These are phyloP conservation scores for Gentiana straminea DNA, from an alignment of 257 asterid species.

Conservation along the genomic window DNA sequence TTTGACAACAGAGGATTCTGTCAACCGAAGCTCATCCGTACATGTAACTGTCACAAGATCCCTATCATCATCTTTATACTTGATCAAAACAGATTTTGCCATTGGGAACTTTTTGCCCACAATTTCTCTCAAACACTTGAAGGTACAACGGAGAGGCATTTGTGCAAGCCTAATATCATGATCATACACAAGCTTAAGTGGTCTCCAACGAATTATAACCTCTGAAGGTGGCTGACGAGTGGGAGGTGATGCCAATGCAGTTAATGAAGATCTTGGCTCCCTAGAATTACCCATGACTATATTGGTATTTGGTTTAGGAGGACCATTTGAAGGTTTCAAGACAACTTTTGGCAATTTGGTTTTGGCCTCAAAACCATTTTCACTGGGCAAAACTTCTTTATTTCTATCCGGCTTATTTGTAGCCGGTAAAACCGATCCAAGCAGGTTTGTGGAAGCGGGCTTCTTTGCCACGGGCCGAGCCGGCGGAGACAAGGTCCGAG, in stretches of 20 bases:
- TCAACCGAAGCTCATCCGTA: slow-evolving; percentile 53
- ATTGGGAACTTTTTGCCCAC: slow-evolving; percentile 65
- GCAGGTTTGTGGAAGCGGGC: slow-evolving; percentile 16
- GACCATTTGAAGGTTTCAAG: slow-evolving; percentile 59
- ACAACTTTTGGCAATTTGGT: slow-evolving; percentile 50
- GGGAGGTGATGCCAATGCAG: slow-evolving; percentile 5
- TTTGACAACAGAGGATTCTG: slow-evolving; percentile 54
- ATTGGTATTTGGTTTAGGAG: slow-evolving; percentile 29
- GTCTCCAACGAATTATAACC: slow-evolving; percentile 38
- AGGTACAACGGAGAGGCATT: slow-evolving; percentile 70
- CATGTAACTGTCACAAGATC: slow-evolving; percentile 86
- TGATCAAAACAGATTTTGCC: slow-evolving; percentile 74
- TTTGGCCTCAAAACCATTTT: slow-evolving; percentile 50
- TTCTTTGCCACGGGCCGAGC: slow-evolving; percentile 74
- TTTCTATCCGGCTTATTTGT: slow-evolving; percentile 45
- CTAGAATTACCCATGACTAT: slow-evolving; percentile 27
- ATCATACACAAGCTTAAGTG: slow-evolving; percentile 83
- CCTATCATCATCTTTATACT: slow-evolving; percentile 71
- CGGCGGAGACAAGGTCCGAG: slow-evolving; percentile 82
- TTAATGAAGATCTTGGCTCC: slow-evolving; percentile 16
- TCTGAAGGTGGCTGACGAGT: slow-evolving; percentile 18
- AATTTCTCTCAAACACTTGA: slow-evolving; percentile 62
- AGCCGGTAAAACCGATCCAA: slow-evolving; percentile 25
- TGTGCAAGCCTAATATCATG: slow-evolving; percentile 88
- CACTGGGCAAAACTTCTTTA: slow-evolving; percentile 22